These are phyloP conservation scores for Cenchrus americanus DNA, from an alignment of 176 grass and related monocot genomes.

Conservation along the genomic window DNA sequence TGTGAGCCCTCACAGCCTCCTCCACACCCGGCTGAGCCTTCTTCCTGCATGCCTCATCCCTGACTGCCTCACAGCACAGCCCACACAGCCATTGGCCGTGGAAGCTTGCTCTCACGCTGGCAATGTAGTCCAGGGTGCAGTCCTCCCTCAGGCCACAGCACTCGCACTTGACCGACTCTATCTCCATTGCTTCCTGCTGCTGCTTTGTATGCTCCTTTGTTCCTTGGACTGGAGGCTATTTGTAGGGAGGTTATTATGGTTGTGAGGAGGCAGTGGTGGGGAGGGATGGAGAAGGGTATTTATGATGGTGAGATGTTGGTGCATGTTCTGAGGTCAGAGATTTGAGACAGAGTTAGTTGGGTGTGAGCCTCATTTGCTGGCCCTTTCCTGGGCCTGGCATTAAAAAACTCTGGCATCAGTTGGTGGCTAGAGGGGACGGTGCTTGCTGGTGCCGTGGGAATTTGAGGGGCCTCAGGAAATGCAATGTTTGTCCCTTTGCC, in stretches of 20 bases:
- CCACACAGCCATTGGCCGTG: conserved; percentile 90
- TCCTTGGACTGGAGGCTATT: conserved; percentile 47
- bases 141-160: conserved; percentile 91
- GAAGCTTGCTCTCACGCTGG: conserved; percentile 71
- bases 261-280: conserved; percentile 40
- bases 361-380: conserved; percentile 62
- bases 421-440: conserved; percentile 47
- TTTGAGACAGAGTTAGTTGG: conserved; percentile 75
- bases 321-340: conserved; percentile 65
- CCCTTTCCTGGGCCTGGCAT: conserved; percentile 68
- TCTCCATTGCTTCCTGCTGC: conserved; percentile 56
- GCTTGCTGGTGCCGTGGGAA: conserved; percentile 38
- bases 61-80: conserved; percentile 89
- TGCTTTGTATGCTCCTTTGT: conserved; percentile 30
- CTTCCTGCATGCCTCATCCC: conserved; percentile 66
- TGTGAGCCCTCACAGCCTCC: conserved; percentile 83
- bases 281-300: conserved; percentile 46
- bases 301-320: conserved; percentile 49
- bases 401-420: conserved; percentile 57
- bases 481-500: conserved; percentile 54
- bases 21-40: conserved; percentile 66
- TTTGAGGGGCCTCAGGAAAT: conserved; percentile 47
- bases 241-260: conserved; percentile 71
- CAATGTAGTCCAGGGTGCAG: conserved; percentile 91
- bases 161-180: conserved; percentile 84